Conservation (phyloP, 371 early-diverging fungal species). For the Mucor irregularis region DNA sequence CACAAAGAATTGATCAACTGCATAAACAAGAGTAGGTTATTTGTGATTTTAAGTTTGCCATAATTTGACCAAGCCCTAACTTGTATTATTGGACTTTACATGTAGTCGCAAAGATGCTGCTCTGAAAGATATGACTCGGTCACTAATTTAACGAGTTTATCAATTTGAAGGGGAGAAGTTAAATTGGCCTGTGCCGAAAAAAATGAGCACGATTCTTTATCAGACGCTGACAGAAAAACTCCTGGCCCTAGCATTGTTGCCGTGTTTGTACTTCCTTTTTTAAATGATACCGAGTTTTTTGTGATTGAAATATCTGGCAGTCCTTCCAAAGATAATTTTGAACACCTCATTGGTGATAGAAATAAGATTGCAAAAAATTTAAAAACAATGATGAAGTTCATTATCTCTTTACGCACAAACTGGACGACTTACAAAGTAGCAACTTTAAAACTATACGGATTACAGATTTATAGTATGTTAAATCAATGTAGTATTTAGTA, state of each 20-base stretch:
- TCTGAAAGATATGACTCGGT: not conserved
- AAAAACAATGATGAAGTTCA: not conserved
- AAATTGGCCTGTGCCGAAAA: slow-evolving; percentile 1
- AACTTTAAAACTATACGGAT: not conserved
- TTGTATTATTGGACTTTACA: not conserved
- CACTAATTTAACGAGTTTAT: not conserved
- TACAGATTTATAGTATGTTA: not conserved
- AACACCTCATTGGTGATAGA: slow-evolving; percentile 3
- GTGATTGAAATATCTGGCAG: slow-evolving; percentile 1
- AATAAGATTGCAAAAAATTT: slow-evolving; percentile 8
- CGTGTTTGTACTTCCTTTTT: not conserved
- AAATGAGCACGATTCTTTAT: slow-evolving; percentile 6
- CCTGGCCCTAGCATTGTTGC: slow-evolving; percentile 7
- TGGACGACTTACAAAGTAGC: not conserved
- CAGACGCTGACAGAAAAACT: slow-evolving; percentile 1
- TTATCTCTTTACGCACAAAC: not conserved
- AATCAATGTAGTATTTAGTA: not conserved
- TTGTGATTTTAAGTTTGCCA: not conserved
- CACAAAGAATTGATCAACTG: not conserved
- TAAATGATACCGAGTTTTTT: not conserved
- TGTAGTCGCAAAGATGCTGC: not conserved
- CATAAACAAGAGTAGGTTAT: not conserved
- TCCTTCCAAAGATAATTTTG: not conserved
- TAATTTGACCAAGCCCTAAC: not conserved
- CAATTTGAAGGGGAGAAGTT: not conserved